A percentile compares a stretch with the other conserved stretches of the same genome.
phyloP scores from a whole-genome alignment of 306 rosid species.

The Acacia acuminata region DNA sequence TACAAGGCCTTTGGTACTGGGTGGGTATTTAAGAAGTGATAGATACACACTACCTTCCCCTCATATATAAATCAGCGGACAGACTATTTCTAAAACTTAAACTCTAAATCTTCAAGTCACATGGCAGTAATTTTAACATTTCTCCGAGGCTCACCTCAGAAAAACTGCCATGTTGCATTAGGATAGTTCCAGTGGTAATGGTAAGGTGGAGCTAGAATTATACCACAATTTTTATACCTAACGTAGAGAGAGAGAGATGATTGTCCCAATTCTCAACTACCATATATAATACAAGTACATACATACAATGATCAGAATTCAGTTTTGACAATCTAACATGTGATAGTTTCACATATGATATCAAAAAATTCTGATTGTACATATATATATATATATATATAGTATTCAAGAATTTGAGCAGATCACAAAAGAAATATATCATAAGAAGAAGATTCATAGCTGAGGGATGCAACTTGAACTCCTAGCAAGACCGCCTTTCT shows the following conservation, averaged over 20 bases:
- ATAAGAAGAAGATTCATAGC: conserved; percentile 35
- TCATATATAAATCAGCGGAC: too few relatives aligned
- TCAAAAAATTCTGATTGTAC: background rate
- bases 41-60: too few relatives aligned
- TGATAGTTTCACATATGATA: background rate
- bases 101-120: too few relatives aligned
- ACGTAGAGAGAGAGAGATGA: background rate
- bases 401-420: background rate
- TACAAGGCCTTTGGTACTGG: too few relatives aligned
- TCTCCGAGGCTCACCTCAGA: background rate
- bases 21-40: too few relatives aligned
- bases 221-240: too few relatives aligned
- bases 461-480: conserved; percentile 89
- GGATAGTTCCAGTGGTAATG: background rate
- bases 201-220: background rate
- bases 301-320: background rate
- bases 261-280: background rate
- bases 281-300: background rate
- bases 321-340: background rate
- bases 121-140: too few relatives aligned
- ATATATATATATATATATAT: background rate
- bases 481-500: conserved; percentile 69
- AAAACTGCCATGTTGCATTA: background rate
- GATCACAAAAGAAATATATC: too few relatives aligned
- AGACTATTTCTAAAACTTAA: too few relatives aligned